phyloP scores from a whole-genome alignment of 2,329 filamentous ascomycete genomes.

The Paecilomyces sp. region DNA sequence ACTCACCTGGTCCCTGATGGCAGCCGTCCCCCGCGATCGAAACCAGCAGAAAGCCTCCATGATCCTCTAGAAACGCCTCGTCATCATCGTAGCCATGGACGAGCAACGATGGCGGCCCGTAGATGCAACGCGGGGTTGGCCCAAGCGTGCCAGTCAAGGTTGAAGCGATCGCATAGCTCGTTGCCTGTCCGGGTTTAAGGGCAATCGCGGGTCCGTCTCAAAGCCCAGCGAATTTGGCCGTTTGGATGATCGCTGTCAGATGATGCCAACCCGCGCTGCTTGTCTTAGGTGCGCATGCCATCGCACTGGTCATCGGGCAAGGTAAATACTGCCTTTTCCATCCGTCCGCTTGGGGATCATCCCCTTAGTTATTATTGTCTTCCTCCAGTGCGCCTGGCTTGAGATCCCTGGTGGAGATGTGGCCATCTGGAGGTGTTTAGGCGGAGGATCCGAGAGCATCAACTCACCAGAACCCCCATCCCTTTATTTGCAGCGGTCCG shows the following conservation, averaged over 20 bases:
- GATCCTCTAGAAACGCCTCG: neutral
- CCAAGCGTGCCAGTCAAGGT: neutral
- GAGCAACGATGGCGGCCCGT: neutral
- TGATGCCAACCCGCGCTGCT: neutral
- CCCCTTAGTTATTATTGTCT: neutral
- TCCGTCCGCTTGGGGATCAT: neutral
- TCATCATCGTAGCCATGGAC: neutral
- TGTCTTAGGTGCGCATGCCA: neutral
- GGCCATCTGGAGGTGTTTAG: neutral
- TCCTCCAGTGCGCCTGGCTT: neutral
- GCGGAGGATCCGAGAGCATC: neutral
- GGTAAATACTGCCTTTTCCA: neutral
- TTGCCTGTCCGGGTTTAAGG: neutral
- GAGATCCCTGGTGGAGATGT: neutral
- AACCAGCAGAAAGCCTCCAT: neutral
- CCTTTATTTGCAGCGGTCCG: neutral
- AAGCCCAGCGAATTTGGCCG: neutral
- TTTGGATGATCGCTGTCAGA: neutral
- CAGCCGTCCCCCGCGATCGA: neutral
- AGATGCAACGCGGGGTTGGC: neutral
- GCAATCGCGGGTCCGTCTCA: neutral
- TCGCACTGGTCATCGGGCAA: neutral
- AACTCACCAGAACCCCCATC: neutral
- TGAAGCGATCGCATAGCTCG: neutral
- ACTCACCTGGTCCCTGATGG: too few species aligned